phyloP scores from a whole-genome alignment of 2,329 filamentous ascomycete genomes.

The Diaporthe citrichinensis region DNA sequence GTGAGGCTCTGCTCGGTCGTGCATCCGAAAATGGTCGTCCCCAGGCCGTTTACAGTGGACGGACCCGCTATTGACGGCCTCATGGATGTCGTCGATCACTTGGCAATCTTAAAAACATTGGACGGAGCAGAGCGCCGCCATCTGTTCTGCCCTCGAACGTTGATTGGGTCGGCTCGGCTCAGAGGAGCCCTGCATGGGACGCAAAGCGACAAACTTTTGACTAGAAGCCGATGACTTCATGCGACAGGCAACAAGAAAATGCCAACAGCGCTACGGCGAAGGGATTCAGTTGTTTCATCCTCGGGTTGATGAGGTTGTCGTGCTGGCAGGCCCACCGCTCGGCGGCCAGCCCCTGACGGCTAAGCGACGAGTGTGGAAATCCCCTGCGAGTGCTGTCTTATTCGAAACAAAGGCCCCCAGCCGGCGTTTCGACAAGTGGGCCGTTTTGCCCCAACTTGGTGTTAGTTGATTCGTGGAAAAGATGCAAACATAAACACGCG shows the following conservation, averaged over 20 bases:
- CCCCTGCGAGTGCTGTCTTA: slow-evolving; percentile 22
- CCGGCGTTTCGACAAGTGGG: slow-evolving; percentile 16
- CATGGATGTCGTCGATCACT: slow-evolving; percentile 28
- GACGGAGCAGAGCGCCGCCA: no score
- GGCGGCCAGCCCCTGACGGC: slow-evolving; percentile 17
- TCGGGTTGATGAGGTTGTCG: slow-evolving; percentile 18
- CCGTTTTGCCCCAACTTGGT: neutral
- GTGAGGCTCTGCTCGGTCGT: slow-evolving; percentile 29
- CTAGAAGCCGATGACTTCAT: neutral
- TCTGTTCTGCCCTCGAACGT: neutral
- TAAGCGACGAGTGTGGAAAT: slow-evolving; percentile 23
- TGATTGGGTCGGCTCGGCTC: neutral
- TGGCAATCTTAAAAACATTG: slow-evolving; percentile 29
- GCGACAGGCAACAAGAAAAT: neutral
- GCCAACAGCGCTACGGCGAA: slow-evolving; percentile 22
- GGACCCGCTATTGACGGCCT: slow-evolving; percentile 15
- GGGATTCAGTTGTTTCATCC: slow-evolving; percentile 6
- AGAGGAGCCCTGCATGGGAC: neutral
- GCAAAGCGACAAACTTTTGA: slow-evolving; percentile 1
- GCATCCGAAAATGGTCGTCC: slow-evolving; percentile 9
- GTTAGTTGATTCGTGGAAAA: slow-evolving; percentile 36
- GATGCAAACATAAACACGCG: neutral
- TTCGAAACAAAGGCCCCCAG: slow-evolving; percentile 28
- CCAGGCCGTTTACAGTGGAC: slow-evolving; percentile 5
- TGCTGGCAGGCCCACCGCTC: neutral